A percentile compares a stretch with the other conserved stretches of the same genome.
phyloP scores from a whole-genome alignment of 1,139 yeast species.

The Yamadazyma dushanensis region DNA sequence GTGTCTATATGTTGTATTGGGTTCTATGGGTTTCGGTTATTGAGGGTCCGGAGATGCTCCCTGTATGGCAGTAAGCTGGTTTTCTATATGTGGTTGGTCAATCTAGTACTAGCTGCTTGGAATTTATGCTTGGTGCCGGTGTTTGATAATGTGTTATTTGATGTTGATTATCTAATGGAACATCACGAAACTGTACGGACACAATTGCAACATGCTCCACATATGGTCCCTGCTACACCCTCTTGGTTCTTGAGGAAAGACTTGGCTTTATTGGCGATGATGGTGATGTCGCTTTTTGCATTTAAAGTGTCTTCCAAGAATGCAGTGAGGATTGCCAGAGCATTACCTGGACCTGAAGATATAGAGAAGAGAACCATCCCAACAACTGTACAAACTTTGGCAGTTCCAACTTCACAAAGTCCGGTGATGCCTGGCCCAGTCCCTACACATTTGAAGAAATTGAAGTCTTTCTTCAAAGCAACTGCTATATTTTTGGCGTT shows the following conservation, averaged over 20 bases:
- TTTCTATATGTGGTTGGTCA: not conserved
- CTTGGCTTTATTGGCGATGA: slow-evolving; percentile 2
- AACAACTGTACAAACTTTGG: not conserved
- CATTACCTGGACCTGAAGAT: not conserved
- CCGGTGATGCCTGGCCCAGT: not conserved
- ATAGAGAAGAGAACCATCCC: not conserved
- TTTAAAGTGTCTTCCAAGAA: not conserved
- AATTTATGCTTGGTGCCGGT: not conserved
- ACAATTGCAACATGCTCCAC: not conserved
- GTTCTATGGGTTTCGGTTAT: not conserved
- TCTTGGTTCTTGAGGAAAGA: slow-evolving; percentile 1
- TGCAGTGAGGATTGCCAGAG: not conserved
- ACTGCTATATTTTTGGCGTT: not conserved
- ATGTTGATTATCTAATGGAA: not conserved
- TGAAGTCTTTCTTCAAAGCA: not conserved
- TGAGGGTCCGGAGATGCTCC: not conserved
- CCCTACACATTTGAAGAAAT: not conserved
- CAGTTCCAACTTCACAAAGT: not conserved
- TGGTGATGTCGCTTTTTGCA: not conserved
- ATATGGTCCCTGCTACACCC: too few species aligned
- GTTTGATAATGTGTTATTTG: not conserved
- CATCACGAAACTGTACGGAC: not conserved
- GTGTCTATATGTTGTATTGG: not conserved
- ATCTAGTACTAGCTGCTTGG: not conserved
- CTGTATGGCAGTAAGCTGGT: not conserved